These are phyloP conservation scores for Umbelopsis isabellina DNA, from an alignment of 192 early-diverging fungal species.

Conservation along the genomic window DNA sequence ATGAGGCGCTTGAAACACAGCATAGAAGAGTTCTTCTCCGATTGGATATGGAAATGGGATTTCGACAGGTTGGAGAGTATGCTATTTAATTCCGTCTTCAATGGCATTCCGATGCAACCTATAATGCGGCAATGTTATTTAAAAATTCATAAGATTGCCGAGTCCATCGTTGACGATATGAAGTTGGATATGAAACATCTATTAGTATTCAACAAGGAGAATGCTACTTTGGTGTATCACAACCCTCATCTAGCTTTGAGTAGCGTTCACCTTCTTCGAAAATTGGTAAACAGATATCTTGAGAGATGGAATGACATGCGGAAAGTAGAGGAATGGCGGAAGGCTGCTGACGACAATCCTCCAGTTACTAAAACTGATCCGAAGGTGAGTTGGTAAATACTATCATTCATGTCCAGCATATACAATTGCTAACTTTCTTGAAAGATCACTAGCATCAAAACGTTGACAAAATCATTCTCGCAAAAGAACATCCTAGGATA, in stretches of 20 bases:
- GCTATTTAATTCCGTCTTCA: slow-evolving; percentile 37
- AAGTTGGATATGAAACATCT: slow-evolving; percentile 22
- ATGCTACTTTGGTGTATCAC: slow-evolving; percentile 30
- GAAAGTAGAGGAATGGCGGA: slow-evolving; percentile 20
- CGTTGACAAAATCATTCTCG: slow-evolving; percentile 34
- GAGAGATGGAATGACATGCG: slow-evolving; percentile 21
- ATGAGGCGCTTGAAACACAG: slow-evolving; percentile 34
- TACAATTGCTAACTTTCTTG: too few relatives aligned
- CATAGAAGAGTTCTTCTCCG: slow-evolving; percentile 61
- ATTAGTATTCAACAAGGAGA: slow-evolving; percentile 31
- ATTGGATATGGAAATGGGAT: slow-evolving; percentile 65
- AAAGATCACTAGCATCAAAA: slow-evolving; percentile 15
- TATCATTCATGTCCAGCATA: not conserved
- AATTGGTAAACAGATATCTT: slow-evolving; percentile 30
- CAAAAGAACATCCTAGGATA: slow-evolving; percentile 31
- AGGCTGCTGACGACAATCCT: not conserved
- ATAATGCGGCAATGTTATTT: slow-evolving; percentile 31
- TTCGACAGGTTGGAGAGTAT: slow-evolving; percentile 47
- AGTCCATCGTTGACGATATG: slow-evolving; percentile 9
- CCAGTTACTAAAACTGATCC: slow-evolving; percentile 20
- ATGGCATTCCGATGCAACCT: slow-evolving; percentile 38
- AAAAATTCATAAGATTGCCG: slow-evolving; percentile 27
- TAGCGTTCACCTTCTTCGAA: slow-evolving; percentile 33
- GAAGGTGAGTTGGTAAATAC: not conserved
- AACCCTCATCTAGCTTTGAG: slow-evolving; percentile 24